phyloP scores from a whole-genome alignment of 352 stramenopile species.

The Globisporangium rhizosaccharum region DNA sequence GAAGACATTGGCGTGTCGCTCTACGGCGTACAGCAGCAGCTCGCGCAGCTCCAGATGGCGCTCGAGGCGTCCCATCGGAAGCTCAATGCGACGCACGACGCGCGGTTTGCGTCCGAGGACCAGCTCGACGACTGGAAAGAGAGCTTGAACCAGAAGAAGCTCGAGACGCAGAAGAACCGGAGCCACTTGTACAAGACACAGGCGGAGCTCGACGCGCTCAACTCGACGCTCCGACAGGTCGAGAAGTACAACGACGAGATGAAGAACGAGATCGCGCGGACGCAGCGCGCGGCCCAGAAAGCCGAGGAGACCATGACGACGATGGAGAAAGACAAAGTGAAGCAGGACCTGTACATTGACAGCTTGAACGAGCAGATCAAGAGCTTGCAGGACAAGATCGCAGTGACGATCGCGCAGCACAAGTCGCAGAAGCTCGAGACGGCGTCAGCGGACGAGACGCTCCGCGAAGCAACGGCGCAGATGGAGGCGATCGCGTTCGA shows the following conservation, averaged over 20 bases:
- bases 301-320: constrained; percentile 89
- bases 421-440: constrained; percentile 85
- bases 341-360: constrained; percentile 95
- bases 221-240: constrained; percentile 81
- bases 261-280: constrained; percentile 92
- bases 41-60: constrained; percentile 88
- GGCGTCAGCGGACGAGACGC: constrained; percentile 76
- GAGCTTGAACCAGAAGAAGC: constrained; percentile 52
- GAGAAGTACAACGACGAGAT: constrained; percentile 94
- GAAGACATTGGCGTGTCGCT: constrained; percentile 91
- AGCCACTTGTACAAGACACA: constrained; percentile 81
- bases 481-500: constrained; percentile 93
- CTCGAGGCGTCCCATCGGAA: constrained; percentile 83
- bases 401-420: constrained; percentile 72
- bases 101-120: constrained; percentile 65
- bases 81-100: constrained; percentile 56
- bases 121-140: constrained; percentile 69
- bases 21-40: constrained; percentile 94
- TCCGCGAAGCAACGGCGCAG: constrained; percentile 83
- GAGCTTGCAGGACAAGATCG: constrained; percentile 83
- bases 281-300: constrained; percentile 90
- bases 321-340: constrained; percentile 92
- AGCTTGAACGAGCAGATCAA: constrained; percentile 88
- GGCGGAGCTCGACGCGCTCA: constrained; percentile 84
- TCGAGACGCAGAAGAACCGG: constrained; percentile 47